Evolutionary conservation across 169 alveolate species (phyloP), one percentile per base, ranked within the genome.

Genomic region (Eimeria maxima): DNA sequence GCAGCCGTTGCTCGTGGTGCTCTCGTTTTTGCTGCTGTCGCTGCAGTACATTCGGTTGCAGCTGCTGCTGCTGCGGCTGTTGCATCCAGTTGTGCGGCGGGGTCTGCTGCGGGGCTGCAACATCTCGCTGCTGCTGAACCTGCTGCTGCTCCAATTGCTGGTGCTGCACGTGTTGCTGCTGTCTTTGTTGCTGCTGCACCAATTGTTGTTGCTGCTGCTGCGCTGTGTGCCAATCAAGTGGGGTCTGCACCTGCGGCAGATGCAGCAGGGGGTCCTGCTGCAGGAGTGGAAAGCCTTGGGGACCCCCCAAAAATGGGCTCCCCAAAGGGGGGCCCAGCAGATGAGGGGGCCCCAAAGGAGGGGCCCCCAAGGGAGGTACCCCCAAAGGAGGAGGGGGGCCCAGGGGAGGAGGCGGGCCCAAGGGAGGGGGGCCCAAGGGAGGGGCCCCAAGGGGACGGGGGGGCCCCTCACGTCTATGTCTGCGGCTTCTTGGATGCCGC

Each of bases 351-450:
- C 60, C 60, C 60, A 53, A 53, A 6, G 60, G 60, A 53, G 60
- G 60, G 60, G 60, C 60, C 60, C 60, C 60, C 60, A 53, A 13
- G 13, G 60, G 60, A 13, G 60, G 60, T 6, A 13, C 60, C 60
- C 60, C 60, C 60, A 53, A 13, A 53, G 60, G 60, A 53, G 60
- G 60, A 53, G 60, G 60, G 60, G 60, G 60, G 60, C 18, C 78
- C 78, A 6, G 18, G 18, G 13, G 60, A 53, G 60, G 78, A 16
- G 27, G 78, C 29, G 78, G 78, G 29, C 38, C 78, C 38, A 27
- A 67, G 20, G 78, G 78, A 22, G 78, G 78, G 78, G 78, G 29
- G 29, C 78, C 78, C 78, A n/a, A 67, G 38, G 38, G 78, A 16
- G 38, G 78, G 78, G 78, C 29, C 29, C 38, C 78, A 8, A n/a